Conservation (phyloP, 441 rosid genomes). For the Adansonia gregorii region DNA sequence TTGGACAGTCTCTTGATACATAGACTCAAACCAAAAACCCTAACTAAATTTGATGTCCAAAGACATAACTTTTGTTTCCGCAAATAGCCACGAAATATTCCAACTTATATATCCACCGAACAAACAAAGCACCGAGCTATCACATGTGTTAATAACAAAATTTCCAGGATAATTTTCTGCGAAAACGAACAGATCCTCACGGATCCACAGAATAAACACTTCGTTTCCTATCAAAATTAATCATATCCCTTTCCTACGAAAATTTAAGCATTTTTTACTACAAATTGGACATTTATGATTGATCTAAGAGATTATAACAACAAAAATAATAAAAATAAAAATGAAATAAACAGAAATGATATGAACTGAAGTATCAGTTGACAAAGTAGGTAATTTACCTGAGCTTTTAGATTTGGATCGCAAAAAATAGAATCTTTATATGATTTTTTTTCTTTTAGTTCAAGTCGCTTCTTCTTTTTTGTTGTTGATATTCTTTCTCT, state of each 20-base stretch:
- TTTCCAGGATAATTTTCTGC: background rate
- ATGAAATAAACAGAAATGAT: background rate
- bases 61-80: background rate
- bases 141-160: background rate
- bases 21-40: background rate
- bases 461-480: background rate
- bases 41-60: background rate
- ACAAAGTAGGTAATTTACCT: slow-evolving; percentile 12
- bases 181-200: background rate
- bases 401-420: slow-evolving; percentile 7
- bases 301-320: slow-evolving; percentile 21
- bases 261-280: background rate
- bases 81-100: background rate
- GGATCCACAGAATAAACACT: background rate
- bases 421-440: background rate
- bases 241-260: background rate
- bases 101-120: background rate
- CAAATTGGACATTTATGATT: background rate
- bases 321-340: background rate
- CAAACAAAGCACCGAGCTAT: background rate
- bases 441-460: background rate
- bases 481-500: background rate
- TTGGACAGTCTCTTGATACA: background rate
- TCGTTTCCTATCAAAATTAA: background rate
- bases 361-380: background rate